Base-by-base conservation (phyloP, 108 stramenopile species). In the Cyclotella baltica region DNA sequence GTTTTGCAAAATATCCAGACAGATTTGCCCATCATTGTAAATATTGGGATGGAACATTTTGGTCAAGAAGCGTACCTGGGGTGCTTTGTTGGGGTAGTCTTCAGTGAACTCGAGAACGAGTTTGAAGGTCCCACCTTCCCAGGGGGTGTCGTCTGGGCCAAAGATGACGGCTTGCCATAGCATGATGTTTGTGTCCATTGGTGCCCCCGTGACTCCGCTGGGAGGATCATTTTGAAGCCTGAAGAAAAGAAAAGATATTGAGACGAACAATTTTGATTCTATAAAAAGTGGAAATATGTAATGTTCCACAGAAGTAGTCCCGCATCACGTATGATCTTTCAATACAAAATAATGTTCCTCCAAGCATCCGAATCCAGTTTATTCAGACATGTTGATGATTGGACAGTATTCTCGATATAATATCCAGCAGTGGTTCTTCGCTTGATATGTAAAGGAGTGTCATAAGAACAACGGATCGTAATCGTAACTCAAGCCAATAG, bases 31-130 rank as follows among this genome's bases (percentile, higher is more conserved):
- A 85, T 99, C 98, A 72, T 96, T 96, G 95, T 99, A 99, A 79
- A 99, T 98, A 85, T 99, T 99, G 35, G 99, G 99, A 85, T 99
- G 99, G 75, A 97, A 99, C 95, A 99, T 97, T 77, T 97, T 97
- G 25, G 99, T 98, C 55, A 99, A 79, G 84, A 99, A 99, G 4
- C 96, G 92, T 22, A 99, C 98, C 29, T 88, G 74, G 15, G 99
- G 99, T 11, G 98, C 95, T 85, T 99, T 99, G 92, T 99, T 99
- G 23, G 99, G 99, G 76, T 99, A 99, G 61, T 99, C 99, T 80
- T 99, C 99, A 8, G 97, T 90, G 85, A 99, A 99, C 73, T 99
- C 98, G 52, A 99, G 83, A 13, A 94, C 88, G 27, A 99, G 85
- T 77, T 96, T 95, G 85, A 98, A 98, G 36, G 97, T 98, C 0